Evolutionary conservation across 495 filamentous ascomycete species (phyloP).

Genomic region (Penicillium pancosmium): DNA sequence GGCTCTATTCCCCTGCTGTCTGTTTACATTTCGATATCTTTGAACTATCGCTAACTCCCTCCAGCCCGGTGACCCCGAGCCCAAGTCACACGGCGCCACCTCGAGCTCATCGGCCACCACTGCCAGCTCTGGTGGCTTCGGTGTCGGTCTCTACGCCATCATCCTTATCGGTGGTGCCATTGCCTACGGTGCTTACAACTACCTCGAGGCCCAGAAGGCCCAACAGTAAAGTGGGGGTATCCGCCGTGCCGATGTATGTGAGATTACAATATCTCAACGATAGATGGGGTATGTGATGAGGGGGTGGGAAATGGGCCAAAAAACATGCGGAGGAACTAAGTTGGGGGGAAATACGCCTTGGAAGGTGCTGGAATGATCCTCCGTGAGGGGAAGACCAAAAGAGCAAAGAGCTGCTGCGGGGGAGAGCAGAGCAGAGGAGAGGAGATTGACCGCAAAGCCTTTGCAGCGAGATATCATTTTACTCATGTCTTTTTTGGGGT

Average conservation of each 20-base stretch:
- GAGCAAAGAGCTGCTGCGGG: constrained; percentile 1
- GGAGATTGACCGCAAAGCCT: background rate
- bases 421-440: background rate
- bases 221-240: constrained; percentile 22
- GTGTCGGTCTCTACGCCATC: constrained; percentile 81
- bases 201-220: constrained; percentile 63
- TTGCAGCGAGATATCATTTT: background rate
- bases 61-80: constrained; percentile 83
- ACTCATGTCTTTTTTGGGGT: constrained; percentile 1
- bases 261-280: background rate
- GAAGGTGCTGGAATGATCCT: constrained; percentile 1
- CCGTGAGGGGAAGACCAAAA: constrained; percentile 1
- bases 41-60: constrained; percentile 11
- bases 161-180: constrained; percentile 74
- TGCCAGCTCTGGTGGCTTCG: constrained; percentile 55
- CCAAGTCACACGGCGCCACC: constrained; percentile 60
- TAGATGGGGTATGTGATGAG: background rate
- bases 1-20: constrained; percentile 9
- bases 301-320: background rate
- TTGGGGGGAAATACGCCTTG: background rate
- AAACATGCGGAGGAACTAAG: background rate
- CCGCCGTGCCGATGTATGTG: background rate
- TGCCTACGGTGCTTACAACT: constrained; percentile 87
- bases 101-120: constrained; percentile 53
- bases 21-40: background rate